phyloP scores from a whole-genome alignment of 139 green algal genomes.

The Raphidocelis subcapitata region DNA sequence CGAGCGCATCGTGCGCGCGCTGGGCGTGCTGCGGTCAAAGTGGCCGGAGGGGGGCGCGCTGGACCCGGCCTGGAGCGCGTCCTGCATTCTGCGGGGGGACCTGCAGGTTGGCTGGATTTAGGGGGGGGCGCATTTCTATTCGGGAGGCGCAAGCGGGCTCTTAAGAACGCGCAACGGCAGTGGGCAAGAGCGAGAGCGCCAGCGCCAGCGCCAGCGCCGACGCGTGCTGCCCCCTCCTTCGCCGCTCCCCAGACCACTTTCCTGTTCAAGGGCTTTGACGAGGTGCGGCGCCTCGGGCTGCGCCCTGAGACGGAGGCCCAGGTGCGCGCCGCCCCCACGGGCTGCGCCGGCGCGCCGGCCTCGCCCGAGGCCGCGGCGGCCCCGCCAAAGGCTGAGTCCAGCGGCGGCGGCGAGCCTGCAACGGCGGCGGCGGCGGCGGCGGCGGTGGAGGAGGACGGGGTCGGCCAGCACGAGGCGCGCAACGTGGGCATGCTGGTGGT shows the following conservation, averaged over 20 bases:
- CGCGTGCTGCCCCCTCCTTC: too few species aligned
- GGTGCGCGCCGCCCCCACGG: slow-evolving; percentile 41
- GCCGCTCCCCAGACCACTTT: slow-evolving; percentile 76
- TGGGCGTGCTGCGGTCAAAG: slow-evolving; percentile 38
- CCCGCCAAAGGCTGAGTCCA: neutral
- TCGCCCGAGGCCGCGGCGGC: neutral
- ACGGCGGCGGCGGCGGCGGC: neutral
- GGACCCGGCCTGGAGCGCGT: slow-evolving; percentile 32
- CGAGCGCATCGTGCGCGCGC: slow-evolving; percentile 75
- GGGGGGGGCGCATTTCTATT: too few species aligned
- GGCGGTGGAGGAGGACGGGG: neutral
- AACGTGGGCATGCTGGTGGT: slow-evolving; percentile 90
- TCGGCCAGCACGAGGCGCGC: neutral
- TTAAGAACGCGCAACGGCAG: too few species aligned
- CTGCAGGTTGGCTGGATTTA: slow-evolving; percentile 28
- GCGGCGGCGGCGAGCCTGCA: neutral
- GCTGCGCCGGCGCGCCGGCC: slow-evolving; percentile 37
- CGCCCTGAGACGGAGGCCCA: slow-evolving; percentile 67
- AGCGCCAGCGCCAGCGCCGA: too few species aligned
- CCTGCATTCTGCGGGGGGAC: slow-evolving; percentile 63
- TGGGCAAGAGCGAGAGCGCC: too few species aligned
- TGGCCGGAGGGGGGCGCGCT: slow-evolving; percentile 5
- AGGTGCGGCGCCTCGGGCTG: slow-evolving; percentile 83
- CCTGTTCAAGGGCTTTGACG: slow-evolving; percentile 92
- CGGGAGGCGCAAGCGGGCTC: too few species aligned